Base-by-base conservation (phyloP, 306 rosid species). In the Trifolium repens region DNA sequence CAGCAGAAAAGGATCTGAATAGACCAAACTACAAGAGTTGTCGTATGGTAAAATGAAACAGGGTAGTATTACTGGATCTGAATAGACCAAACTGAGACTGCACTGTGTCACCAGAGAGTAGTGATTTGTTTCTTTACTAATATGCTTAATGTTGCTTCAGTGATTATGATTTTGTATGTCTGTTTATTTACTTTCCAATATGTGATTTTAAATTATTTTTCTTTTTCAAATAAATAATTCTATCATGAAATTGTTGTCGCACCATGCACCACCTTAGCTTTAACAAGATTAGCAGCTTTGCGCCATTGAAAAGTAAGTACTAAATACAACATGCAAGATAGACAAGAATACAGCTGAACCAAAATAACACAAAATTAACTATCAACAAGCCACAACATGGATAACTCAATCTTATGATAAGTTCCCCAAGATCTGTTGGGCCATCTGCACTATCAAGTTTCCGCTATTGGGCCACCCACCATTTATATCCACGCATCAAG, bases 281-380 rank as follows among this genome's bases (percentile, higher is more conserved):
- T 70, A 1, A 34, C n/a, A 6, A 52, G 63, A 70, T 19, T 69
- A 47, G 60, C 54, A 42, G 71, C 52, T 42, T 5, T 17, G 49
- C 8, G 42, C 70, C 34, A 65, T 65, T 40, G 52, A 65, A 40
- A 65, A 65, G 34, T 42, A 65, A 40, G 39, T 65, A 17, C 70
- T 42, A 65, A 40, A 65, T 65, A 17, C 70, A 40, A 43, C 11
- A 65, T 17, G 50, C 5, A 65, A 39, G 52, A 40, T 65, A 65
- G 40, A 65, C 34, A 65, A 65, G 52, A 40, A 19, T 65, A 40
- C 4, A 1, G 49, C 69, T 40, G 34, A 40, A 65, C 34, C 35
- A 65, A 40, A 40, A 65, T 40, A 40, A 8, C 1, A 65, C 9
- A 65, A 61, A 61, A 17, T 9, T 12, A 40, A 40, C 35, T 3